Evolutionary conservation across 352 stramenopile species (phyloP).

Genomic region (Globisporangium alternatum): DNA sequence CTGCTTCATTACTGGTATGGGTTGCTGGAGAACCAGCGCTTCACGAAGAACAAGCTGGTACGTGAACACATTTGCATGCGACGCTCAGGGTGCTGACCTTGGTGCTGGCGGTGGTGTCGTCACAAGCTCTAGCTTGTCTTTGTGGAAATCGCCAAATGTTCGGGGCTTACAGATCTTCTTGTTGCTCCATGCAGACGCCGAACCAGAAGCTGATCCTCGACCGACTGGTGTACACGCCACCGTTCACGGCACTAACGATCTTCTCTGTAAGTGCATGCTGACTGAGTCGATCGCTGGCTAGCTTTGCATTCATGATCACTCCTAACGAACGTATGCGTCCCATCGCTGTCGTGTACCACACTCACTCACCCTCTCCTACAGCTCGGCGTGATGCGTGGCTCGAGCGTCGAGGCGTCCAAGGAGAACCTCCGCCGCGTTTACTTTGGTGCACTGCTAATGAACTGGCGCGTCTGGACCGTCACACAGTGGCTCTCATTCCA

Average conservation of each 20-base stretch:
- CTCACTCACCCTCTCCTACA: conserved; percentile 9
- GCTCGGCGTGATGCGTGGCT: conserved; percentile 60
- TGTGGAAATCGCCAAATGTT: neutral
- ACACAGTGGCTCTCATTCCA: conserved; percentile 77
- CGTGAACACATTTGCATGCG: neutral
- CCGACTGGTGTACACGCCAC: conserved; percentile 61
- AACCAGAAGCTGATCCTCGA: conserved; percentile 77
- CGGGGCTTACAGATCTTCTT: neutral
- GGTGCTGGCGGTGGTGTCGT: too few relatives aligned
- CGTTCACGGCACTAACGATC: conserved; percentile 65
- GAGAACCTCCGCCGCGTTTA: conserved; percentile 49
- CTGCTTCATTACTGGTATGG: conserved; percentile 71
- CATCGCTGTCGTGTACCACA: too few relatives aligned
- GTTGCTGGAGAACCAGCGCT: conserved; percentile 58
- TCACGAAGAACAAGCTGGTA: conserved; percentile 69
- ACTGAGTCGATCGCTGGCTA: neutral
- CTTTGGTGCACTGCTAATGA: conserved; percentile 55
- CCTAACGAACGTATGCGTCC: neutral
- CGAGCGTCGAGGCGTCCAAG: conserved; percentile 38
- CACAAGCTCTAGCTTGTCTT: neutral
- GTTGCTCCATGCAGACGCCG: conserved; percentile 33
- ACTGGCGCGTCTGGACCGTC: conserved; percentile 66
- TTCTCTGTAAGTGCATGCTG: conserved; percentile 40
- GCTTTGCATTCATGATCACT: neutral
- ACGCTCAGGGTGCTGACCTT: neutral